These are phyloP conservation scores for Mycena amicta DNA, from an alignment of 768 basidiomycete genomes.

Conservation along the genomic window DNA sequence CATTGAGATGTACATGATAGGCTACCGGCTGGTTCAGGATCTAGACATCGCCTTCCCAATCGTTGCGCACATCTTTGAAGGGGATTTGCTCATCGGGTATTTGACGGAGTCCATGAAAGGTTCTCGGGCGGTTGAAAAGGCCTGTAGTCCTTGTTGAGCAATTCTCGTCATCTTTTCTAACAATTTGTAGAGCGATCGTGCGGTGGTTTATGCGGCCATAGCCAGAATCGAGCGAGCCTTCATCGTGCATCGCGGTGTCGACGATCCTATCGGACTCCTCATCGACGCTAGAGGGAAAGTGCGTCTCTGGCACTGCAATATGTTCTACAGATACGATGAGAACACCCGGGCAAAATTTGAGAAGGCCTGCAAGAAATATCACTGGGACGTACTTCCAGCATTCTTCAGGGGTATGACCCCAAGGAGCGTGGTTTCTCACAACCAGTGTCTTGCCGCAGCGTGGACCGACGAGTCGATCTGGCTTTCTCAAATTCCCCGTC, in stretches of 20 bases:
- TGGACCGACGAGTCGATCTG: no score
- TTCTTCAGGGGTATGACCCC: no score
- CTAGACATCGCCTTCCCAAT: background rate
- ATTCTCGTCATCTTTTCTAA: background rate
- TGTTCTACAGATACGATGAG: background rate
- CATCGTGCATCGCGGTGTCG: background rate
- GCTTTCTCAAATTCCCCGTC: no score
- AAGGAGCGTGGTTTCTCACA: no score
- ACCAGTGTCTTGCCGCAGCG: no score
- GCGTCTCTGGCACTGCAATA: background rate
- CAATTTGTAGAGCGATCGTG: slow-evolving; percentile 8
- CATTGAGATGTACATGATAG: background rate
- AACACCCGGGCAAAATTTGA: background rate
- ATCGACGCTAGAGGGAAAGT: slow-evolving; percentile 7
- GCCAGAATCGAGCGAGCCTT: slow-evolving; percentile 13
- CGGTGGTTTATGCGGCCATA: slow-evolving; percentile 13
- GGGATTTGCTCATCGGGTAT: background rate
- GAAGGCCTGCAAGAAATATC: background rate
- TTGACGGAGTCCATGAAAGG: background rate
- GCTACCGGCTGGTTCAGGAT: background rate
- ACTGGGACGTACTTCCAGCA: no score
- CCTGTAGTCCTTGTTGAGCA: no score
- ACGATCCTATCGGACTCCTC: background rate
- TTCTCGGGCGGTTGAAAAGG: background rate
- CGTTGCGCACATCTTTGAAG: background rate